Evolutionary conservation across 2,329 filamentous ascomycete species (phyloP), one percentile per base, ranked within the genome.

Genomic region (Septoria linicola): DNA sequence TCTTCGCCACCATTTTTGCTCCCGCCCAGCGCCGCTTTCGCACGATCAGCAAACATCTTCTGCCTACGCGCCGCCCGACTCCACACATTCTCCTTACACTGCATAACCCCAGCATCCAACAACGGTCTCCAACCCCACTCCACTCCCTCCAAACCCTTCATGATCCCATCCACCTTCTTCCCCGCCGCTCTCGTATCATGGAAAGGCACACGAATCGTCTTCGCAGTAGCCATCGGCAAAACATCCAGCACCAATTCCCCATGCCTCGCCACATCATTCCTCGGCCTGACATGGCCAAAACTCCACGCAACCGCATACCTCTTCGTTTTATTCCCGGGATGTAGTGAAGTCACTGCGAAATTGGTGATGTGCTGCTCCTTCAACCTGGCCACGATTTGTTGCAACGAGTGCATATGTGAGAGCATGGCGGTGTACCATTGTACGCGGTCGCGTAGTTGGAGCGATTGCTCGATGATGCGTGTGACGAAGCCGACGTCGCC

Each of bases 371-470:
- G 75, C 8, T 77, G 66, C 2, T 77, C 71, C 13, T 79, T 78
- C 3, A 83, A 68, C 6, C 86, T 74, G 44, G 77, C 76, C 4
- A 83, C 76, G 0, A 96, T 72, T 0, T 85, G 69, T 0, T 76
- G 73, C 1, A 86, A 76, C 59, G 85, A 91, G 0, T 79, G 78
- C 23, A 88, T 74, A 63, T 95, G 95, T 0, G 92, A 91, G 0
- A 97, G 75, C 89, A 97, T 95, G 47, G 84, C 84, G 1, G 87
- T 93, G 69, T 93, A 97, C 93, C 93, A 99, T 54, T 81, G 80
- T 0, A 95, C 82, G 8, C 77, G 76, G 0, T 79, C 74, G 14
- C 75, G 72, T 1, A 89, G 72, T 0, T 66, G 53, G 0, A 87
- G 68, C 27, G 85, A 89, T 66, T 95, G 87, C 0, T 79, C 72